A percentile compares a stretch with the other conserved stretches of the same genome.
Evolutionary conservation across 495 filamentous ascomycete genomes (phyloP).

Genomic region (Venustampulla echinocandica): DNA sequence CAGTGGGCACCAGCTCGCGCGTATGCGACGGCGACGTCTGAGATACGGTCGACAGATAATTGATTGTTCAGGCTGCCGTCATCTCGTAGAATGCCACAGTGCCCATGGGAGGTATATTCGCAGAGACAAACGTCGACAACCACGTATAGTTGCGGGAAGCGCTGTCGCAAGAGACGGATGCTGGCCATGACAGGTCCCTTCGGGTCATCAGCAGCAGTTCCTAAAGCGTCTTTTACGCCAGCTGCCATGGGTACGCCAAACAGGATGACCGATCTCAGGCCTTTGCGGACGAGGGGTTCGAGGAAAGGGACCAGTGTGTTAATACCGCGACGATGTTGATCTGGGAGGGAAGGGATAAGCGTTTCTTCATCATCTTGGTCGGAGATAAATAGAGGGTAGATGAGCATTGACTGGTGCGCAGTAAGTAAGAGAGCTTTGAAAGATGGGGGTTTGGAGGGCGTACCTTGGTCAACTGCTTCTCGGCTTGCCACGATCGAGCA

Average conservation of each 20-base stretch:
- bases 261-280: constrained; percentile 83
- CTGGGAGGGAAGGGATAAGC: constrained; percentile 79
- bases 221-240: constrained; percentile 78
- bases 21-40: constrained; percentile 87
- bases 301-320: constrained; percentile 82
- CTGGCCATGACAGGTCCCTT: constrained; percentile 80
- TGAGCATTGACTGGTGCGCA: constrained; percentile 75
- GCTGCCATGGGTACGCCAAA: constrained; percentile 85
- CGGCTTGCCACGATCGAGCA: constrained; percentile 87
- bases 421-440: constrained; percentile 3
- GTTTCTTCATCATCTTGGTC: constrained; percentile 89
- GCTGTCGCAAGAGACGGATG: constrained; percentile 70
- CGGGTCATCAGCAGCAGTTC: constrained; percentile 90
- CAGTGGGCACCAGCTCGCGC: constrained; percentile 91
- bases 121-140: constrained; percentile 91
- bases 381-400: constrained; percentile 94
- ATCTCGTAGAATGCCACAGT: constrained; percentile 89
- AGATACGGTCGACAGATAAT: constrained; percentile 85
- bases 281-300: constrained; percentile 75
- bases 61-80: constrained; percentile 89
- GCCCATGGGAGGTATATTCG: constrained; percentile 98
- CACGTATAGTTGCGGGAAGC: constrained; percentile 84
- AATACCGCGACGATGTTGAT: constrained; percentile 77
- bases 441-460: constrained; percentile 11
- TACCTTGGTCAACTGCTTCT: constrained; percentile 94